Evolutionary conservation across 1,284 basidiomycete species (phyloP), one percentile per base, ranked within the genome.

Genomic region (Naganishia albida): DNA sequence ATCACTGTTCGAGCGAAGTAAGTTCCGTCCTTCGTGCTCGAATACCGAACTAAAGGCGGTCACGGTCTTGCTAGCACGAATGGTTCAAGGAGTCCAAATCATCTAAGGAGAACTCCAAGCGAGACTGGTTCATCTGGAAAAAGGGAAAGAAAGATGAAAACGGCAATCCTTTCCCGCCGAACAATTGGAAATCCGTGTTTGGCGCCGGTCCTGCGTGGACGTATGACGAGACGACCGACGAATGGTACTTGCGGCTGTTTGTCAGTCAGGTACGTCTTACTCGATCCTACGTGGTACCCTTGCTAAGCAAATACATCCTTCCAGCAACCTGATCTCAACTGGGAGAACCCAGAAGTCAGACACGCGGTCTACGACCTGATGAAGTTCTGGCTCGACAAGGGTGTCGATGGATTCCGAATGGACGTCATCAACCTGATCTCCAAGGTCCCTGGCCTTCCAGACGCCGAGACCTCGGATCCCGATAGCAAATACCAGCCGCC

Each of bases 371-470:
- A 77, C 66, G 75, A 77, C n/a, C 72, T 80, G 20, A 80, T 82
- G 75, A 67, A 72, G 28, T 82, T 78, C 71, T 83, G 82, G 82
- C 73, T 82, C 18, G 76, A 82, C 38, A 74, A 75, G 64, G 81
- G 81, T 2, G 73, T 78, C 30, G 80, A 81, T 62, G 82, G 82
- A 2, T 83, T 81, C 77, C 72, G 80, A 26, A 74, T 75, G 62
- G 53, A 66, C 20, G 50, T 44, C 20, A 56, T 67, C 63, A 67
- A 64, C 46, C 39, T 64, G 20, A 67, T 67, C 39, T 87, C 85
- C 20, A 88, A 88, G 70, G 82, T 80, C 0, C 78, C 81, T 0
- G 87, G 86, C 0, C 79, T 87, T 1, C 87, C 88, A 0, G 87
- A 89, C 70, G 87, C 86, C 1, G 83, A 84, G 0, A 80, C 88